phyloP scores from a whole-genome alignment of 2,329 filamentous ascomycete genomes.

The Aspergillus viridinutans region DNA sequence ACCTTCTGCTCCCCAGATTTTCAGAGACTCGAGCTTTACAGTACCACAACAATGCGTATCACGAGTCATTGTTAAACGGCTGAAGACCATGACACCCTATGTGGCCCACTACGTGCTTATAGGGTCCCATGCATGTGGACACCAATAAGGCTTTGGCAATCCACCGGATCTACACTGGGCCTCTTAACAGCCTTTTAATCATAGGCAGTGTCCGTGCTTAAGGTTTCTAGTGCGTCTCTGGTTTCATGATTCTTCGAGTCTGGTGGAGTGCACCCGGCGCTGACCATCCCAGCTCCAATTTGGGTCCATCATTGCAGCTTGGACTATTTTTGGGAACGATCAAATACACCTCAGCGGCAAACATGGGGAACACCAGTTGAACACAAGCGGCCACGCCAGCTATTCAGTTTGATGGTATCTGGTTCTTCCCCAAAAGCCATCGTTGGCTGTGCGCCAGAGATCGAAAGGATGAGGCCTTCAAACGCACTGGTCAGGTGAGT shows the following conservation, averaged over 20 bases:
- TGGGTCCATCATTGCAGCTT: conserved; percentile 12
- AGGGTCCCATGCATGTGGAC: not conserved
- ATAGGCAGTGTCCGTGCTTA: conserved; percentile 13
- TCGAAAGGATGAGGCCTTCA: not conserved
- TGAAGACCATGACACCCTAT: conserved; percentile 16
- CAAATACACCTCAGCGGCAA: conserved; percentile 4
- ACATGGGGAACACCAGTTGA: conserved; percentile 10
- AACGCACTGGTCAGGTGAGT: conserved; percentile 1
- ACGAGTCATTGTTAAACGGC: conserved; percentile 15
- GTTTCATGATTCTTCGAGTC: conserved; percentile 2
- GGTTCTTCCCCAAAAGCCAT: conserved; percentile 9
- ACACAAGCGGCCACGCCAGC: conserved; percentile 6
- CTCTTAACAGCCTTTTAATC: conserved; percentile 16
- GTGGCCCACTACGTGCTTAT: not conserved
- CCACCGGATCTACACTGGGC: conserved; percentile 8
- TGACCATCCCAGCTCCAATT: conserved; percentile 9
- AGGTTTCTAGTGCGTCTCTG: conserved; percentile 16
- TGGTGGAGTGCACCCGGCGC: not conserved
- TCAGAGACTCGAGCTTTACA: too few relatives aligned
- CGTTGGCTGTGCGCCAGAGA: conserved; percentile 5
- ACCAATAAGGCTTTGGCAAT: conserved; percentile 9
- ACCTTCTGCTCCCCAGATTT: conserved; percentile 11
- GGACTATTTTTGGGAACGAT: conserved; percentile 13
- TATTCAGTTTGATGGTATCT: conserved; percentile 10
- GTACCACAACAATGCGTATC: conserved; percentile 2